Evolutionary conservation across 176 grass and related monocot genomes (phyloP).

Genomic region (Leersia perrieri): DNA sequence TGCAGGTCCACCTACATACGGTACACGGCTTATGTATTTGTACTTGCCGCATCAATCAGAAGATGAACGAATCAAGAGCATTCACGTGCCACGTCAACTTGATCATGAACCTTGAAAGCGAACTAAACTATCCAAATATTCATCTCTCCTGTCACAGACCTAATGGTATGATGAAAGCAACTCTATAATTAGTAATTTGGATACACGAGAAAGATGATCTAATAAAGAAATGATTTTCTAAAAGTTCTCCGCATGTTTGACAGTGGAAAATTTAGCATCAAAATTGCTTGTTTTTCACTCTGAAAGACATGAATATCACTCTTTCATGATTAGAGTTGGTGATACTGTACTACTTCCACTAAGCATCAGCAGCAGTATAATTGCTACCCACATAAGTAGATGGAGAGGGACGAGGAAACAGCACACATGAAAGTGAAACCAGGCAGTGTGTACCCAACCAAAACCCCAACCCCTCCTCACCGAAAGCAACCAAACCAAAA

Average conservation of each 20-base stretch:
- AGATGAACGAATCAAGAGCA: not conserved
- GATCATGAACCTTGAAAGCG: not conserved
- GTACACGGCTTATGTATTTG: not conserved
- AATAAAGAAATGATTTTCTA: not conserved
- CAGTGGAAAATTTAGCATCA: not conserved
- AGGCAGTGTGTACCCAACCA: slow-evolving; percentile 16
- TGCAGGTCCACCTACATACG: not conserved
- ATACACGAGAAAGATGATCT: not conserved
- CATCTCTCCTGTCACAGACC: too few relatives aligned
- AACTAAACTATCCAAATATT: not conserved
- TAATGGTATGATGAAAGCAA: not conserved
- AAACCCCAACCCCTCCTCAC: slow-evolving; percentile 48
- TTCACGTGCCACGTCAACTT: not conserved
- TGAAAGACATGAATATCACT: not conserved
- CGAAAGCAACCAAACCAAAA: slow-evolving; percentile 9
- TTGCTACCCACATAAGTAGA: not conserved
- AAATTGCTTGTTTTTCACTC: not conserved
- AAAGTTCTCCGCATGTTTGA: not conserved
- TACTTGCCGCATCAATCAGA: not conserved
- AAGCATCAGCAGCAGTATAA: not conserved
- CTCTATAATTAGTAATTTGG: not conserved
- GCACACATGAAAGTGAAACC: not conserved
- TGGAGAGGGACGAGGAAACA: not conserved
- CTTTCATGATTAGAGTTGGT: not conserved
- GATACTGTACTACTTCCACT: not conserved